These are phyloP conservation scores for Yamadazyma sp. DNA, from an alignment of 805 yeast genomes.

Conservation along the genomic window DNA sequence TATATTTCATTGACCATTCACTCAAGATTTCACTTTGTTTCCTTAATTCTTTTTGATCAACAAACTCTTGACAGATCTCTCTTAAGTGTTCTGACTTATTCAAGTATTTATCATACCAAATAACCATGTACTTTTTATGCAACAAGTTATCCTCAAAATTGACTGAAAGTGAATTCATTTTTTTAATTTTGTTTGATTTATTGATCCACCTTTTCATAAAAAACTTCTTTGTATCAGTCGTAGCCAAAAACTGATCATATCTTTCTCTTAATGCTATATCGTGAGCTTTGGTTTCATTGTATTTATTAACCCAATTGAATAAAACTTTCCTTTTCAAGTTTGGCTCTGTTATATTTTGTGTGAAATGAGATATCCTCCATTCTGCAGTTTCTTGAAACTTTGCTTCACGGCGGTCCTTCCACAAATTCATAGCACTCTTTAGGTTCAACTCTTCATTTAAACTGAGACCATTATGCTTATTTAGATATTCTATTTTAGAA, in stretches of 20 bases:
- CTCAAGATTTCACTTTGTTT: slow-evolving; percentile 24
- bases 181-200: background rate
- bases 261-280: background rate
- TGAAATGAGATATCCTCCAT: slow-evolving; percentile 17
- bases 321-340: slow-evolving; percentile 12
- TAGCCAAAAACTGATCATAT: slow-evolving; percentile 1
- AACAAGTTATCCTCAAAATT: slow-evolving; percentile 18
- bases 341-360: slow-evolving; percentile 13
- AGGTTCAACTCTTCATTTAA: background rate
- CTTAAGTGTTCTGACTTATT: slow-evolving; percentile 21
- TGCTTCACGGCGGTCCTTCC: slow-evolving; percentile 22
- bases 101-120: slow-evolving; percentile 33
- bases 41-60: slow-evolving; percentile 26
- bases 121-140: slow-evolving; percentile 24
- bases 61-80: slow-evolving; percentile 28
- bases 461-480: background rate
- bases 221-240: slow-evolving; percentile 4
- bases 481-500: background rate
- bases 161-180: slow-evolving; percentile 12
- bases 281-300: slow-evolving; percentile 2
- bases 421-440: slow-evolving; percentile 7
- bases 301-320: slow-evolving; percentile 20
- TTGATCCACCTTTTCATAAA: slow-evolving; percentile 15
- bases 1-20: slow-evolving; percentile 35
- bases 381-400: slow-evolving; percentile 20